Evolutionary conservation across 768 basidiomycete species (phyloP).

Genomic region (Pleurotus sapidus): DNA sequence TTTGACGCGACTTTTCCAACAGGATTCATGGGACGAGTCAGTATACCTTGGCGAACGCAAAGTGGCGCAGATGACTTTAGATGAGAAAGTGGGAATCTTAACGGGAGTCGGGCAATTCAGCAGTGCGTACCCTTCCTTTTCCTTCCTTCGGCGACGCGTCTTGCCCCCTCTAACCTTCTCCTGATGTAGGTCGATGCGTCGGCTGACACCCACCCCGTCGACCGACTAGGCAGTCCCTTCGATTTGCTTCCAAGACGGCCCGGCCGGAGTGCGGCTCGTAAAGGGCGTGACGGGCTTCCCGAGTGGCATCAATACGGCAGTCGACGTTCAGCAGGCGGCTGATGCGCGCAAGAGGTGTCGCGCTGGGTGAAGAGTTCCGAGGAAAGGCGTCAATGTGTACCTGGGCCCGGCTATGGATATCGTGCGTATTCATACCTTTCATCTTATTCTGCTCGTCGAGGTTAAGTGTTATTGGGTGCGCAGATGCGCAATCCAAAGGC

Average conservation of each 20-base stretch:
- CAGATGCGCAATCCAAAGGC: slow-evolving; percentile 50
- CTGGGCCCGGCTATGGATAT: slow-evolving; percentile 57
- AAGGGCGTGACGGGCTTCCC: slow-evolving; percentile 52
- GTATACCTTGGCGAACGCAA: not conserved
- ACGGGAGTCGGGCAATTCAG: slow-evolving; percentile 34
- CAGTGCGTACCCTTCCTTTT: slow-evolving; percentile 17
- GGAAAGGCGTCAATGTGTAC: slow-evolving; percentile 58
- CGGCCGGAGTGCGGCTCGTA: slow-evolving; percentile 40
- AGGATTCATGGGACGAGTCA: slow-evolving; percentile 6
- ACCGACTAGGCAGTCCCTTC: slow-evolving; percentile 41
- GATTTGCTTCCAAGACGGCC: slow-evolving; percentile 47
- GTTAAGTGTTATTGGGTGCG: not conserved
- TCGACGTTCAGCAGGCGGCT: slow-evolving; percentile 54
- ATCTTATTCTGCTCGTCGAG: not conserved
- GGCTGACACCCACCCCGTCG: slow-evolving; percentile 41
- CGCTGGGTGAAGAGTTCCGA: slow-evolving; percentile 66
- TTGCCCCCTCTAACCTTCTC: not conserved
- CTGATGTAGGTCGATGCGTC: slow-evolving; percentile 37
- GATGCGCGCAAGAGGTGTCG: slow-evolving; percentile 59
- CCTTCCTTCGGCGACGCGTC: not conserved
- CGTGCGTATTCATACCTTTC: not conserved
- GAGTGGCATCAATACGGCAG: slow-evolving; percentile 52
- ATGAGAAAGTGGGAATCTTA: slow-evolving; percentile 4
- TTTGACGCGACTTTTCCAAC: not conserved
- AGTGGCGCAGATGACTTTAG: not conserved